Evolutionary conservation across 345 rosid species (phyloP).

Genomic region (Citropsis articulata): DNA sequence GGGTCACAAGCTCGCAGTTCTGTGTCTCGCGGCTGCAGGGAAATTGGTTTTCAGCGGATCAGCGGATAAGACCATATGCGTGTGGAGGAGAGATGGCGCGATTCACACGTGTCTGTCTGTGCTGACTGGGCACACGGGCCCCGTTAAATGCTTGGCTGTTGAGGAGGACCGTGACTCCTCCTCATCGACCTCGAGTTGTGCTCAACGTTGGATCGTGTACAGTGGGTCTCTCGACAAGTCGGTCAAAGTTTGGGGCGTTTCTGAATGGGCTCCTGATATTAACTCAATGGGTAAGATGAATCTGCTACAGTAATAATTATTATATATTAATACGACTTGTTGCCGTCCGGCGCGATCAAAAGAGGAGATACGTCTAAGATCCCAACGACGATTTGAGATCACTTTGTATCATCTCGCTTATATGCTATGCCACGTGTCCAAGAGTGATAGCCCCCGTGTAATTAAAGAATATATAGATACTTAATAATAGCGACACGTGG

Average conservation of each 20-base stretch:
- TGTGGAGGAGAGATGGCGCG: slow-evolving; percentile 73
- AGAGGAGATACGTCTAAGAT: neutral
- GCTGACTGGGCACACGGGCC: slow-evolving; percentile 87
- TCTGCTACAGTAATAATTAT: slow-evolving; percentile 30
- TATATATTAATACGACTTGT: slow-evolving; percentile 18
- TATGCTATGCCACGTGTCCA: no score
- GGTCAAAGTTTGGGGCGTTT: slow-evolving; percentile 90
- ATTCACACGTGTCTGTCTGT: slow-evolving; percentile 81
- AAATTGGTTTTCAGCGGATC: slow-evolving; percentile 83
- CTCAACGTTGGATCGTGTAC: slow-evolving; percentile 69
- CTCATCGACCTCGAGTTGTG: slow-evolving; percentile 25
- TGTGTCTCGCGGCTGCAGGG: slow-evolving; percentile 73
- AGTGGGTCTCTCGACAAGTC: slow-evolving; percentile 96
- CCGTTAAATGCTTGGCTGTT: slow-evolving; percentile 83
- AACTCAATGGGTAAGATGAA: slow-evolving; percentile 40
- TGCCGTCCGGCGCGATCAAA: slow-evolving; percentile 33
- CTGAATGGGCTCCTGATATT: slow-evolving; percentile 53
- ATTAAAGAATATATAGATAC: no score
- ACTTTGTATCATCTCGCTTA: no score
- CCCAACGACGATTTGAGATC: no score
- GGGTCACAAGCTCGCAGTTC: slow-evolving; percentile 89
- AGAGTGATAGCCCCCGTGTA: no score
- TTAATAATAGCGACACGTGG: no score
- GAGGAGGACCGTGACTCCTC: slow-evolving; percentile 59
- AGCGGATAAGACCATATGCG: slow-evolving; percentile 94